These are phyloP conservation scores for Fomitopsis schrenkii DNA, from an alignment of 1,284 basidiomycete genomes.

Conservation along the genomic window DNA sequence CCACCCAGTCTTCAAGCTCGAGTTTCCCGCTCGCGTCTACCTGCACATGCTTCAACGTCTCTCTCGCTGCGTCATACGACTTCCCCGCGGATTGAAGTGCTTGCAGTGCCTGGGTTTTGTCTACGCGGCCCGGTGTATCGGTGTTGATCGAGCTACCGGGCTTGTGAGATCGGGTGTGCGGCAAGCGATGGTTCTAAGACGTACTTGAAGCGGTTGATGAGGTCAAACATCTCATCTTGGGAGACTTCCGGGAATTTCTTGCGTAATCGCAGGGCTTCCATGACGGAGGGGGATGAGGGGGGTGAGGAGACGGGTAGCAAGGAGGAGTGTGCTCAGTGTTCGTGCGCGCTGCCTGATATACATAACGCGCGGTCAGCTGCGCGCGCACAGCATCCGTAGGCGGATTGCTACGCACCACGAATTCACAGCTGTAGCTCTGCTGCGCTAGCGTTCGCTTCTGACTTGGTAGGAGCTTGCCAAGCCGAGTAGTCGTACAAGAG, in stretches of 20 bases:
- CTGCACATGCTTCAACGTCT: conserved; percentile 92
- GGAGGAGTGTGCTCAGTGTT: conserved; percentile 8
- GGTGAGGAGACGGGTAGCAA: conserved; percentile 3
- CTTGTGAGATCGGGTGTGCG: conserved; percentile 9
- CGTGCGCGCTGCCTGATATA: conserved; percentile 5
- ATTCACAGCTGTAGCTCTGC: not conserved
- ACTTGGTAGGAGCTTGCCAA: not conserved
- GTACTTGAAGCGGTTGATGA: conserved; percentile 92
- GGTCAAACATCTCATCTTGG: conserved; percentile 89
- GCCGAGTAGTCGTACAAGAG: not conserved
- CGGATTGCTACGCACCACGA: not conserved
- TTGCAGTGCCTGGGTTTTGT: conserved; percentile 79
- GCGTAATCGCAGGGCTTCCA: conserved; percentile 87
- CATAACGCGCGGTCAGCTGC: not conserved
- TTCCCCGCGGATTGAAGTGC: conserved; percentile 75
- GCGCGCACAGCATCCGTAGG: not conserved
- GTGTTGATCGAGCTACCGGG: conserved; percentile 70
- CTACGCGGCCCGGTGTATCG: conserved; percentile 81
- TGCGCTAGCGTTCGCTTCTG: not conserved
- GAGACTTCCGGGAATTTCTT: conserved; percentile 93
- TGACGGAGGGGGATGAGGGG: conserved; percentile 27
- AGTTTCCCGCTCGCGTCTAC: conserved; percentile 95
- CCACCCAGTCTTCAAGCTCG: conserved; percentile 98
- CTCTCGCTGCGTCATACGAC: conserved; percentile 88
- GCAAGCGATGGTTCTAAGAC: conserved; percentile 30